Evolutionary conservation across 805 yeast genomes (phyloP), one percentile per base, ranked within the genome.

Genomic region (Wilhelminamyces savonicus): DNA sequence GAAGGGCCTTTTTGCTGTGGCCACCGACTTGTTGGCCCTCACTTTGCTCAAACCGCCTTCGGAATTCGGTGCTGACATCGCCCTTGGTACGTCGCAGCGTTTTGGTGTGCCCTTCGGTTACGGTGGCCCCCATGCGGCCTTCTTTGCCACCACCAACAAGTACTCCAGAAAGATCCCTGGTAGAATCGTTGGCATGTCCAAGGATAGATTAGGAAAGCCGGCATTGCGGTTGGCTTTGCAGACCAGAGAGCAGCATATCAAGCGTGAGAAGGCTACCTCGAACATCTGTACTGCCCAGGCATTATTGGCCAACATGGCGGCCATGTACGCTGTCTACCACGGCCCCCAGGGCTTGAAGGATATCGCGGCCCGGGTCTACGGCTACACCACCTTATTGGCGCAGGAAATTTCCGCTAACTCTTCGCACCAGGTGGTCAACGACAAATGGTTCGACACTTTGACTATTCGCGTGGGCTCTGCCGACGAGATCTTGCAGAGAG

Each of bases 41-140:
- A 85, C 96, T 0, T 54, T 92, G 24, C 60, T 90, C 36, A 77
- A 80, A 45, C 83, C 97, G 12, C 98, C 98, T 3, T 65, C 82
- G 13, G 69, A 74, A 23, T 84, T 82, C 47, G 87, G 86, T 32
- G 97, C 97, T 24, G 98, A 92, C 54, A 82, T 92, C 29, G 96
- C 82, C 2, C 65, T 92, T 26, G 98, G 98, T 27, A 76, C 87
- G 7, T 73, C 97, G 4, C 98, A 92, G 68, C 72, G 98, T 56
- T 86, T 92, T 46, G 98, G 98, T 49, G 97, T 90, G 23, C 97
- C 98, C 32, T 74, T 90, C 66, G 98, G 97, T 5, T 92, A 78
- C 53, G 98, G 98, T 50, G 98, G 98, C 13, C 98, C 98, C 3
- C 98, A 92, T 56, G 97, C 98, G 27, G 98, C 95, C 1, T 92